Evolutionary conservation across 805 yeast genomes (phyloP).

Genomic region (Teunomyces gatunensis): DNA sequence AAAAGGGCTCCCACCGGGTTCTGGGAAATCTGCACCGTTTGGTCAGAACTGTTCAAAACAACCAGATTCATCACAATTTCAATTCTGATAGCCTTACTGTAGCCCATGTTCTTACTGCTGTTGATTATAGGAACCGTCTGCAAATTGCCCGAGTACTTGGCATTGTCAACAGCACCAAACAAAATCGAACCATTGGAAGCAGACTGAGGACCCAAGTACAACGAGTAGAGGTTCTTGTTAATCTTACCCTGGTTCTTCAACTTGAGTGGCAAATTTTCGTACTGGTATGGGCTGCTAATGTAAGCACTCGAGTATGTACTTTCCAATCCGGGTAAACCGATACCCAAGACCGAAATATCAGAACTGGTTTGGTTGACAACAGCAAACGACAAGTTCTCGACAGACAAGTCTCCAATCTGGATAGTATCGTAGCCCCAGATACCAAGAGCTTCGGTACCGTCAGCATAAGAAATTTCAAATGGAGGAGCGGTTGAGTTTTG

Average conservation of each 20-base stretch:
- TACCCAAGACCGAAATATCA: constrained; percentile 62
- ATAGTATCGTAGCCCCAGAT: constrained; percentile 63
- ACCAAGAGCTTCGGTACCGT: constrained; percentile 47
- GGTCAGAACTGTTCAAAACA: constrained; percentile 10
- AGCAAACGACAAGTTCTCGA: constrained; percentile 63
- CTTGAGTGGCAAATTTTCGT: constrained; percentile 39
- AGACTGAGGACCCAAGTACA: constrained; percentile 28
- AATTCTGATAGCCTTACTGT: constrained; percentile 41
- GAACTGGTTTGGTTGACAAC: constrained; percentile 50
- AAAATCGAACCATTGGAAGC: constrained; percentile 32
- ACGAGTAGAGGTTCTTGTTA: constrained; percentile 32
- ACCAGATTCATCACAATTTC: constrained; percentile 49
- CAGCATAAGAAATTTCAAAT: constrained; percentile 49
- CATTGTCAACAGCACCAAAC: constrained; percentile 45
- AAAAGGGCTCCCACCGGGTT: constrained; percentile 24
- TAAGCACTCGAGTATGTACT: constrained; percentile 39
- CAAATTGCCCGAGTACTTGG: constrained; percentile 36
- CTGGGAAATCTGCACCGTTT: constrained; percentile 14
- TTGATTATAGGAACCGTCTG: constrained; percentile 42
- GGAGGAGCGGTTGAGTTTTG: constrained; percentile 38
- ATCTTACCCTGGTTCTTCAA: constrained; percentile 33
- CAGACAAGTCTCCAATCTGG: constrained; percentile 44
- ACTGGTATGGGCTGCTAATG: constrained; percentile 19
- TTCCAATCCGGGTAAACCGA: constrained; percentile 70
- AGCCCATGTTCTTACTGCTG: constrained; percentile 29